Conservation (phyloP, 805 yeast species). For the Starmerella lactis-condensi region DNA sequence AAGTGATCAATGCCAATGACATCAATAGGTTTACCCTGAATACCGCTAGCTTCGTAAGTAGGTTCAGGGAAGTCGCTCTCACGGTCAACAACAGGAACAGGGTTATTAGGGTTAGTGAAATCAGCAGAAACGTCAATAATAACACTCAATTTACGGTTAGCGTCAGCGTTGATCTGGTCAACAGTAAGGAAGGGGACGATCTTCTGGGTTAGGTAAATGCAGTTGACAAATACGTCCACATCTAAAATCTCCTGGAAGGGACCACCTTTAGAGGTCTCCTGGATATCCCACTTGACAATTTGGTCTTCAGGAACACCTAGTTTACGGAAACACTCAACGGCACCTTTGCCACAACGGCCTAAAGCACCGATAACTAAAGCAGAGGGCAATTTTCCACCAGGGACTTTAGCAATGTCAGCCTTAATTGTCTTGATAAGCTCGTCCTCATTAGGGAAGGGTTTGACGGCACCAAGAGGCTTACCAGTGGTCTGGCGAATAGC, state of each 20-base stretch:
- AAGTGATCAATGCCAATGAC: slow-evolving; percentile 92
- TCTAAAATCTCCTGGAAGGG: slow-evolving; percentile 84
- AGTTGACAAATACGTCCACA: slow-evolving; percentile 81
- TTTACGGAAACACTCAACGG: slow-evolving; percentile 62
- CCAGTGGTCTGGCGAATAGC: slow-evolving; percentile 57
- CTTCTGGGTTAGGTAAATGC: slow-evolving; percentile 84
- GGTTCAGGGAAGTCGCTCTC: slow-evolving; percentile 87
- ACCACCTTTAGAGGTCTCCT: slow-evolving; percentile 92
- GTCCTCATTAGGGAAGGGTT: slow-evolving; percentile 66
- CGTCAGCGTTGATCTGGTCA: slow-evolving; percentile 40
- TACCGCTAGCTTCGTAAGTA: slow-evolving; percentile 56
- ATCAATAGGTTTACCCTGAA: slow-evolving; percentile 72
- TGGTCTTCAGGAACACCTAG: slow-evolving; percentile 76
- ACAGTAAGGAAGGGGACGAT: slow-evolving; percentile 76
- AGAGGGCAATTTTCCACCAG: slow-evolving; percentile 37
- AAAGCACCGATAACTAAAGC: slow-evolving; percentile 88
- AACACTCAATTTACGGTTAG: slow-evolving; percentile 59
- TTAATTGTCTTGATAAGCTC: slow-evolving; percentile 57
- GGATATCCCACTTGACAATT: slow-evolving; percentile 86
- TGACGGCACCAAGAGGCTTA: slow-evolving; percentile 57
- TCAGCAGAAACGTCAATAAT: slow-evolving; percentile 97
- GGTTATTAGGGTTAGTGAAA: slow-evolving; percentile 96
- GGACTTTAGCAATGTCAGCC: slow-evolving; percentile 36
- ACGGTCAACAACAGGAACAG: slow-evolving; percentile 78
- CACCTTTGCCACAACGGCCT: slow-evolving; percentile 98